phyloP scores from a whole-genome alignment of 2,329 filamentous ascomycete species.

The Emericellopsis atlantica region DNA sequence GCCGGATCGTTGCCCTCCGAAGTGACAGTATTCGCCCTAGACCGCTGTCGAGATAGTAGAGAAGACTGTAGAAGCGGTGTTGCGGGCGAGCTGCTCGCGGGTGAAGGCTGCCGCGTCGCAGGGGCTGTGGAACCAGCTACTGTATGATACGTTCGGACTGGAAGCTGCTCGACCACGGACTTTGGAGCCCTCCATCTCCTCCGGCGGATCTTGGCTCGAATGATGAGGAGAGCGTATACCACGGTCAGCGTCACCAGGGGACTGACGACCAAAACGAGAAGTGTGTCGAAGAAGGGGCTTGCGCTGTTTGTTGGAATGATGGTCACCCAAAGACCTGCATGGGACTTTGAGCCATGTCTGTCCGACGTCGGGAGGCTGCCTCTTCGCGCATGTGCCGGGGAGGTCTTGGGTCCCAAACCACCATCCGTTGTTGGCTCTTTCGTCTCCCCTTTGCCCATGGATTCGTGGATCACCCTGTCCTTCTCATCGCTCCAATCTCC shows the following conservation, averaged over 20 bases:
- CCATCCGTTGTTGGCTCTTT: constrained; percentile 43
- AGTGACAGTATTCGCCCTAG: constrained; percentile 50
- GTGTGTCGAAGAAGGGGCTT: constrained; percentile 88
- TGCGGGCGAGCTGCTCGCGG: constrained; percentile 54
- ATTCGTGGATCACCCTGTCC: constrained; percentile 22
- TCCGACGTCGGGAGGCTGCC: constrained; percentile 5
- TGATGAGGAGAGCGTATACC: constrained; percentile 77
- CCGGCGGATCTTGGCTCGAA: constrained; percentile 79
- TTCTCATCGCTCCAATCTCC: constrained; percentile 52
- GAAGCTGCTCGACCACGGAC: constrained; percentile 86
- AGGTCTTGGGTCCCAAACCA: constrained; percentile 79
- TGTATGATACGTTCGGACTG: constrained; percentile 89
- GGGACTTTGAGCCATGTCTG: constrained; percentile 15
- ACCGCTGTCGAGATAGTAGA: constrained; percentile 45
- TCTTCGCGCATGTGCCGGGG: constrained; percentile 20
- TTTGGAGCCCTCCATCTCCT: constrained; percentile 96
- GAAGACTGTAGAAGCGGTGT: constrained; percentile 65
- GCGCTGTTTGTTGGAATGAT: constrained; percentile 82
- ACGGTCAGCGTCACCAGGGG: constrained; percentile 85
- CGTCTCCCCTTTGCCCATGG: constrained; percentile 8
- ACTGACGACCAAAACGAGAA: constrained; percentile 92
- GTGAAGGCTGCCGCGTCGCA: constrained; percentile 45
- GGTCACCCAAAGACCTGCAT: constrained; percentile 88
- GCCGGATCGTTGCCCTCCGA: constrained; percentile 33
- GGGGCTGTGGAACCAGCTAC: constrained; percentile 50